Conservation (phyloP, 148 eudicot species). For the Rhododendron vialii region DNA sequence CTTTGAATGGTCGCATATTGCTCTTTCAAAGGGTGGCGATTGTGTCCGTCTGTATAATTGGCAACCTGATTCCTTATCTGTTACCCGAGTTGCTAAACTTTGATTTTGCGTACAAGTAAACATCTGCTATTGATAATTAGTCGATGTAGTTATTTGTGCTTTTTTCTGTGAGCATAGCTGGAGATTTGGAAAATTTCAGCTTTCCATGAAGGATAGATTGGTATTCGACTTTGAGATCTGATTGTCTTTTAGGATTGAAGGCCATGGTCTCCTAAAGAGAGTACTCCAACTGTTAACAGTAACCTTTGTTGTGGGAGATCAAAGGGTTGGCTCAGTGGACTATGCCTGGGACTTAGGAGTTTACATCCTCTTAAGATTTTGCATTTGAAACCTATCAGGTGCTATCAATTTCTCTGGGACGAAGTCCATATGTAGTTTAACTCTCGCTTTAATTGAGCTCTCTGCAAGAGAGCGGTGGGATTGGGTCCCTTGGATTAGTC, state of each 20-base stretch:
- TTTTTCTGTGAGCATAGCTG: not conserved
- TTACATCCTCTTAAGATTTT: too few species aligned
- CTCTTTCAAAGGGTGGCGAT: not conserved
- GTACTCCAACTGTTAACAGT: too few species aligned
- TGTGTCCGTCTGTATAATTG: not conserved
- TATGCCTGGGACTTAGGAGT: too few species aligned
- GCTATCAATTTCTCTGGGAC: too few species aligned
- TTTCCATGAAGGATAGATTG: not conserved
- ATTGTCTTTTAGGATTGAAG: not conserved
- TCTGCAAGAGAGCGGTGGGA: too few species aligned
- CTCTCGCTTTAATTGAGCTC: too few species aligned
- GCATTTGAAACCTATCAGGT: too few species aligned
- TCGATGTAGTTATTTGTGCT: not conserved
- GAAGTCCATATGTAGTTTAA: too few species aligned
- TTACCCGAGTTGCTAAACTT: not conserved
- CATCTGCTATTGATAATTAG: not conserved
- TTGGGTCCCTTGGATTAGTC: too few species aligned
- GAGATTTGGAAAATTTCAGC: not conserved
- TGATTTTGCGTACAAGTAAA: not conserved
- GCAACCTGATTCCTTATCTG: not conserved
- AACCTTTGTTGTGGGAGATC: too few species aligned
- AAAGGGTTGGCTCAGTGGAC: too few species aligned
- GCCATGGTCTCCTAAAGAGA: not conserved
- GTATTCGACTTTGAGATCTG: not conserved
- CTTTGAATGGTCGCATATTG: not conserved